phyloP scores from a whole-genome alignment of 2,329 filamentous ascomycete genomes.

The Fusarium succisae region DNA sequence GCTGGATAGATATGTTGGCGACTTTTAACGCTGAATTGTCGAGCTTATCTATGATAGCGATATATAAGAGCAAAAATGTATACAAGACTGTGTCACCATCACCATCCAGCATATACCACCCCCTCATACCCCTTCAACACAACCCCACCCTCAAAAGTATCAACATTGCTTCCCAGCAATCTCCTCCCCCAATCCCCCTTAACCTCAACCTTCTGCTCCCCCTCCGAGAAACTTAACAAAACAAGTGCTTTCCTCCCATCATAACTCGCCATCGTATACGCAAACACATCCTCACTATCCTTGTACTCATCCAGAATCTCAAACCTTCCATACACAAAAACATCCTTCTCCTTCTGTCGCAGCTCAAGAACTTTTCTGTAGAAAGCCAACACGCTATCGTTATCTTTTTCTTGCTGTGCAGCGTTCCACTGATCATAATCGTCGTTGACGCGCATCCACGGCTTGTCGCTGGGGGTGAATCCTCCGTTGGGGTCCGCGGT shows the following conservation, averaged over 20 bases:
- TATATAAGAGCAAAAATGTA: too few species aligned
- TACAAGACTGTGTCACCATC: not conserved
- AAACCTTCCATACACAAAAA: conserved; percentile 38
- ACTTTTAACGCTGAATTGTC: rapidly evolving
- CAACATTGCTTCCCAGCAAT: not conserved
- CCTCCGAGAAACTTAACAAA: conserved; percentile 33
- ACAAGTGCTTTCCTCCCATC: conserved; percentile 25
- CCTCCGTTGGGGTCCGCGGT: conserved; percentile 58
- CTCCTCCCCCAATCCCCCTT: not conserved
- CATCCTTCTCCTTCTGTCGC: conserved; percentile 22
- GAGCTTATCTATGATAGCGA: too few species aligned
- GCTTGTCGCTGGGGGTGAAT: conserved; percentile 33
- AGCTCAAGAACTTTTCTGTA: conserved; percentile 33
- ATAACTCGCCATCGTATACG: conserved; percentile 35
- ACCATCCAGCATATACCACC: not conserved
- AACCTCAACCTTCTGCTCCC: not conserved
- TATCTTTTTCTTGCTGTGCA: conserved; percentile 7
- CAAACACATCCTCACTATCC: conserved; percentile 32
- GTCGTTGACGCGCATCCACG: conserved; percentile 45
- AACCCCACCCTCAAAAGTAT: not conserved
- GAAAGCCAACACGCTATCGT: conserved; percentile 24
- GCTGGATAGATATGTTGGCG: too few species aligned
- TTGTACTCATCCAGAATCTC: not conserved
- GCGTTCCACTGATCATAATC: conserved; percentile 37
- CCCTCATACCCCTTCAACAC: not conserved